Evolutionary conservation across 768 basidiomycete genomes (phyloP).

Genomic region (Tylopilus sp.): DNA sequence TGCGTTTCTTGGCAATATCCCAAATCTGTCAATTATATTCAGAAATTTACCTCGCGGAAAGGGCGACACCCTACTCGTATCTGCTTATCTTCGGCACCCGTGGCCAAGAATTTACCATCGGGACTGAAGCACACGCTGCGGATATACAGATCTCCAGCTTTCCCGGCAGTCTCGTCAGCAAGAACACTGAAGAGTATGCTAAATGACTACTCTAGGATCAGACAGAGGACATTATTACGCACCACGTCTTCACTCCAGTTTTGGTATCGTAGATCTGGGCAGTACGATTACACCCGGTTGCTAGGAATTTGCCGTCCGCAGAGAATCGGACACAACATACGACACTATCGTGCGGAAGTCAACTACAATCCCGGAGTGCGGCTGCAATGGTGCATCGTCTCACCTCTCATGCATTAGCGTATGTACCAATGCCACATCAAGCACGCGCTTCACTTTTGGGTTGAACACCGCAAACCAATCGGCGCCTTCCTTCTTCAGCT

Average conservation of each 20-base stretch:
- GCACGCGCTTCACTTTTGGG: conserved; percentile 68
- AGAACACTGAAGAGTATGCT: conserved; percentile 51
- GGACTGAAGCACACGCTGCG: conserved; percentile 80
- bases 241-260: conserved; percentile 84
- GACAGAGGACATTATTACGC: conserved; percentile 23
- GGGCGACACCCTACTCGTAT: conserved; percentile 61
- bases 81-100: conserved; percentile 87
- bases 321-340: conserved; percentile 94
- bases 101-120: conserved; percentile 68
- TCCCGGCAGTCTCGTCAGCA: conserved; percentile 68
- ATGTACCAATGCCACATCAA: conserved; percentile 81
- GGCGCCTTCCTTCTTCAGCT: conserved; percentile 56
- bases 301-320: conserved; percentile 87
- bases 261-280: conserved; percentile 95
- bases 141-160: conserved; percentile 84
- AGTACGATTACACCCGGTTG: conserved; percentile 94
- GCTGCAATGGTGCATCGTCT: conserved; percentile 14
- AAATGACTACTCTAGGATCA: conserved; percentile 6
- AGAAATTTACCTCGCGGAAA: conserved; percentile 1
- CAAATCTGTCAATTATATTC: conserved; percentile 61
- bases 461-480: conserved; percentile 94
- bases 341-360: conserved; percentile 42
- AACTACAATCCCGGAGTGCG: background rate
- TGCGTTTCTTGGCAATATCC: conserved; percentile 81
- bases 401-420: conserved; percentile 91